Evolutionary conservation across 371 early-diverging fungal genomes (phyloP).

Genomic region (Lichtheimia ornata): DNA sequence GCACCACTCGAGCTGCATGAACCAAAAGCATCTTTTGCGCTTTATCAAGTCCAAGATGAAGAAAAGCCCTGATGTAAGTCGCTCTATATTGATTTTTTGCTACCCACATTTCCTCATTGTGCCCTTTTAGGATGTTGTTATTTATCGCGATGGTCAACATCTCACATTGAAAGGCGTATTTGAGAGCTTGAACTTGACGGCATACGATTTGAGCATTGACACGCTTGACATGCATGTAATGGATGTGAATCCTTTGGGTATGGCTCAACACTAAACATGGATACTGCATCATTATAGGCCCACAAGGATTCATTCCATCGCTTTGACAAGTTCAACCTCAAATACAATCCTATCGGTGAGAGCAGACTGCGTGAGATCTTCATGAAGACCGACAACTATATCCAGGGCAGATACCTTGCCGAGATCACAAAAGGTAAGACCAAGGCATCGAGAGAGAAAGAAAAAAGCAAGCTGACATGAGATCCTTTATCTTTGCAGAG

Average conservation of each 20-base stretch:
- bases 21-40: slow-evolving; percentile 96
- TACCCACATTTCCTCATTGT: neutral
- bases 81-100: neutral
- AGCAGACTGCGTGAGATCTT: slow-evolving; percentile 83
- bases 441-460: neutral
- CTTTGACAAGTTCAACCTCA: slow-evolving; percentile 97
- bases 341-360: slow-evolving; percentile 95
- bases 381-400: slow-evolving; percentile 96
- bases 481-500: slow-evolving; percentile 49
- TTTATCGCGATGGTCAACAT: slow-evolving; percentile 74
- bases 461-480: neutral
- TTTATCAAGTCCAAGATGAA: slow-evolving; percentile 97
- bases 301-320: slow-evolving; percentile 89
- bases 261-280: neutral
- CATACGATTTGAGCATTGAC: slow-evolving; percentile 96
- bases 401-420: slow-evolving; percentile 91
- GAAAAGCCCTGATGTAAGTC: slow-evolving; percentile 72
- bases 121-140: slow-evolving; percentile 62
- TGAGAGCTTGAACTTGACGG: slow-evolving; percentile 90
- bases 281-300: slow-evolving; percentile 35
- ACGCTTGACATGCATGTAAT: slow-evolving; percentile 95
- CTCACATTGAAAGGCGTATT: slow-evolving; percentile 85
- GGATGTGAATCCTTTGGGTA: neutral
- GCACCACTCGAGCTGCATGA: slow-evolving; percentile 97
- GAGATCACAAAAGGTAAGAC: slow-evolving; percentile 86